Base-by-base conservation (phyloP, 2,329 filamentous ascomycete genomes). In the Sarocladium brachiariae region DNA sequence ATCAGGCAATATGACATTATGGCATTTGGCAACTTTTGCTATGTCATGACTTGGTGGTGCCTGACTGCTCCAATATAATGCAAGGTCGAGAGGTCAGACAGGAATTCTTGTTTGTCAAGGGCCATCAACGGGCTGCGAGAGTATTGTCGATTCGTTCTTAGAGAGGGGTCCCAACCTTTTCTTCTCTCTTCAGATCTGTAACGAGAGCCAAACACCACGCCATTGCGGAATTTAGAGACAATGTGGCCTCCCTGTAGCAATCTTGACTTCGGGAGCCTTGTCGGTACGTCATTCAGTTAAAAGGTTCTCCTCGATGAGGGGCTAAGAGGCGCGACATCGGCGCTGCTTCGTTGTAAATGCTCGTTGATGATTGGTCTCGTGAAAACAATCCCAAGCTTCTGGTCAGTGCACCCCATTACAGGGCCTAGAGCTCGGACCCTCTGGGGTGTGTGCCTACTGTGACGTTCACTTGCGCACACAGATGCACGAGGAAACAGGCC, bases 321-420 rank as follows among this genome's bases (percentile, higher is more conserved):
- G 24, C n/a, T 50, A 49, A 13, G 50, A 54, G 54, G 59, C 56
- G 62, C 62, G 62, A 66, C 59, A 66, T 65, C 62, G 63, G 63
- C 57, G 52, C 43, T 48, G 47, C 50, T 53, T 55, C 57, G 56
- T 61, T 64, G 57, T 58, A 65, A 64, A 61, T 58, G 31, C 25
- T 37, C 50, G 38, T 46, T 48, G 49, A 10, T 66, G 62, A 66
- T 67, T 67, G 63, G 64, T 55, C 54, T 58, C 54, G 55, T 52
- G 57, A 55, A 54, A 52, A 48, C 10, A 37, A 31, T 37, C 31
- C n/a, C 33, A 31, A 49, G 46, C 46, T 49, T 37, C 31, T 49
- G 46, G 46, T 49, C 30, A 30, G 46, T 35, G 46, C 33, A 16
- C 27, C 19, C 19, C 6, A 31, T 25, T 47, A 47, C 43, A 21